Conservation (phyloP, 2,329 filamentous ascomycete species). For the Ceratocystis destructans region DNA sequence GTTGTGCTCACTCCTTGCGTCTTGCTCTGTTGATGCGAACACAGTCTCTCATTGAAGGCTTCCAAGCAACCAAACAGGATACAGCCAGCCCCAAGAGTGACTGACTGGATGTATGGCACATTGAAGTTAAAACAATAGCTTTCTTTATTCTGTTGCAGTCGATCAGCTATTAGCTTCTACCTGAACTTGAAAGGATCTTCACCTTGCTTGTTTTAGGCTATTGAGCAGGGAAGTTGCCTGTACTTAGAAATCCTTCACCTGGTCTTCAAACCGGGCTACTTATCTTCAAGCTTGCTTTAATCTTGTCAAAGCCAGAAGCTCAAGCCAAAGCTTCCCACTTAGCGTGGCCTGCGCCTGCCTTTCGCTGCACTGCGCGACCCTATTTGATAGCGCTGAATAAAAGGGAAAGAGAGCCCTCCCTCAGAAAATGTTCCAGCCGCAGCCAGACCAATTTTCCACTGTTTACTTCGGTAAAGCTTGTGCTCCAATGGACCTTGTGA, state of each 20-base stretch:
- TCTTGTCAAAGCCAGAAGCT: not conserved
- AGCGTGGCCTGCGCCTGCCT: not conserved
- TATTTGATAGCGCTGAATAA: no score
- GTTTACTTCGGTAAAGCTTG: conserved; percentile 26
- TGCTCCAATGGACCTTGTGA: not conserved
- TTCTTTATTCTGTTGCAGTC: not conserved
- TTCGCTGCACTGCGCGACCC: not conserved
- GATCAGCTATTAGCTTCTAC: not conserved
- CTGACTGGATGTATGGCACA: not conserved
- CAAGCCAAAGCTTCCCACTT: conserved; percentile 2
- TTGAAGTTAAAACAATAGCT: not conserved
- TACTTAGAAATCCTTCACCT: not conserved
- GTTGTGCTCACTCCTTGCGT: not conserved
- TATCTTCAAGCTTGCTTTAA: not conserved
- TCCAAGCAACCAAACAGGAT: not conserved
- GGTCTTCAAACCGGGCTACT: not conserved
- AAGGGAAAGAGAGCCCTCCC: not conserved
- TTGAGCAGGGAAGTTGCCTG: conserved; percentile 4
- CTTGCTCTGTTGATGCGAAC: not conserved
- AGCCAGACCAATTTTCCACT: conserved; percentile 36
- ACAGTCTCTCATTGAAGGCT: not conserved
- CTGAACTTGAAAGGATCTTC: conserved; percentile 5
- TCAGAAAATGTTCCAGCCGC: conserved; percentile 42
- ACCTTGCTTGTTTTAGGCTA: not conserved
- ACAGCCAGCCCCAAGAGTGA: not conserved